These are phyloP conservation scores for Taiwanofungus camphoratus DNA, from an alignment of 1,284 basidiomycete species.

Conservation along the genomic window DNA sequence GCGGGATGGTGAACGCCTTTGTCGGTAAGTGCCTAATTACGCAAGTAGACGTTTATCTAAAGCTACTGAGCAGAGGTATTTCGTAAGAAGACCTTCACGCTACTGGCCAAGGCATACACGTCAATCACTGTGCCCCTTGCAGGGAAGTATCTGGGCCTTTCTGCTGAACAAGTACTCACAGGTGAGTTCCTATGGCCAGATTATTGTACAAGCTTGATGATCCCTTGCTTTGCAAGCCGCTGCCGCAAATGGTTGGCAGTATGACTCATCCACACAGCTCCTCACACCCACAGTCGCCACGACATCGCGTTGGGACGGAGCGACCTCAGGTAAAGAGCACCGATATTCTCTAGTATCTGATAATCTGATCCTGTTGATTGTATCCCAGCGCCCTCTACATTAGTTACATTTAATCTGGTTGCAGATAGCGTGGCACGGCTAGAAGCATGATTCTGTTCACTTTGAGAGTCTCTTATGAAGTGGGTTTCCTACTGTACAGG, in stretches of 20 bases:
- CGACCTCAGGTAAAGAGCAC: conserved; percentile 9
- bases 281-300: conserved; percentile 34
- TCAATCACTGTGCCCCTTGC: conserved; percentile 49
- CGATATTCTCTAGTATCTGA: too few relatives aligned
- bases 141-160: conserved; percentile 49
- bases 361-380: neutral
- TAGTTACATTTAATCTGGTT: conserved; percentile 47
- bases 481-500: too few relatives aligned
- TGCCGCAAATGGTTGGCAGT: conserved; percentile 42
- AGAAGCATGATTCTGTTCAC: neutral
- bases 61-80: conserved; percentile 30
- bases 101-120: conserved; percentile 57
- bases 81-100: conserved; percentile 44
- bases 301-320: conserved; percentile 6
- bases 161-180: conserved; percentile 39
- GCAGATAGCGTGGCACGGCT: conserved; percentile 26
- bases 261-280: conserved; percentile 39
- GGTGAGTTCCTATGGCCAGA: conserved; percentile 29
- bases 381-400: conserved; percentile 37
- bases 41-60: too few relatives aligned
- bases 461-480: too few relatives aligned
- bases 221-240: conserved; percentile 31
- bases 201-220: conserved; percentile 2
- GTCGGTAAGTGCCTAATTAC: conserved; percentile 43
- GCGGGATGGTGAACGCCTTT: conserved; percentile 40